Conservation (phyloP, 2,329 filamentous ascomycete species). For the Lachnellula hyalina region DNA sequence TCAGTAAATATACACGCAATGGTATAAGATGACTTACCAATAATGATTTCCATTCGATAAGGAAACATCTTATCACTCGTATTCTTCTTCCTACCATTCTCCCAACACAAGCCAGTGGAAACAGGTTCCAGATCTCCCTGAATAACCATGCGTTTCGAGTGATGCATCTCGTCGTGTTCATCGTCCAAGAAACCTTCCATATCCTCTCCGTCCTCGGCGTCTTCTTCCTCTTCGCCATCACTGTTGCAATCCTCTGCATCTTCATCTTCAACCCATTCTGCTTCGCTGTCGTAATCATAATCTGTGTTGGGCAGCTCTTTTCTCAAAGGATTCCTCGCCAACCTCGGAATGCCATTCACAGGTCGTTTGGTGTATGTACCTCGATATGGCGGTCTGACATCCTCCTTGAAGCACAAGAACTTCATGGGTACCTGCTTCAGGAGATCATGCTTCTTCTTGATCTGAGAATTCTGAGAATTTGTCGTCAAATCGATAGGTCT, state of each 20-base stretch:
- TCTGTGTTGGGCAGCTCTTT: constrained; percentile 55
- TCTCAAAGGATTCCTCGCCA: constrained; percentile 50
- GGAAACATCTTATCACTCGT: constrained; percentile 47
- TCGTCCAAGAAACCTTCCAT: constrained; percentile 62
- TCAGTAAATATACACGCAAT: background rate
- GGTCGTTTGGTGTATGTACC: constrained; percentile 58
- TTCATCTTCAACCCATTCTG: constrained; percentile 74
- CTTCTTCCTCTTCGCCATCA: constrained; percentile 64
- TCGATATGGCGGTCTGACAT: constrained; percentile 64
- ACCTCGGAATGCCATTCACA: constrained; percentile 39
- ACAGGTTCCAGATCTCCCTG: constrained; percentile 68
- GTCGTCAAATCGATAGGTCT: constrained; percentile 29
- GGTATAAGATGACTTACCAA: constrained; percentile 14
- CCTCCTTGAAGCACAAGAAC: constrained; percentile 48
- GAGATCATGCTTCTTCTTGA: constrained; percentile 18
- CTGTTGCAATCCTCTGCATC: constrained; percentile 48
- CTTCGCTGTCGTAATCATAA: constrained; percentile 84
- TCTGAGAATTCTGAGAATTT: constrained; percentile 29
- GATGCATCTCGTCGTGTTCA: constrained; percentile 57
- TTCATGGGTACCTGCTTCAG: constrained; percentile 27
- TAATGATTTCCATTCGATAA: constrained; percentile 70
- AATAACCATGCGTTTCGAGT: constrained; percentile 49
- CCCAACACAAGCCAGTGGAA: constrained; percentile 80
- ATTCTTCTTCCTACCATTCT: constrained; percentile 48
- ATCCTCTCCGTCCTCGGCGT: constrained; percentile 62